phyloP scores from a whole-genome alignment of 768 basidiomycete species.

The Saitozyma sp. region DNA sequence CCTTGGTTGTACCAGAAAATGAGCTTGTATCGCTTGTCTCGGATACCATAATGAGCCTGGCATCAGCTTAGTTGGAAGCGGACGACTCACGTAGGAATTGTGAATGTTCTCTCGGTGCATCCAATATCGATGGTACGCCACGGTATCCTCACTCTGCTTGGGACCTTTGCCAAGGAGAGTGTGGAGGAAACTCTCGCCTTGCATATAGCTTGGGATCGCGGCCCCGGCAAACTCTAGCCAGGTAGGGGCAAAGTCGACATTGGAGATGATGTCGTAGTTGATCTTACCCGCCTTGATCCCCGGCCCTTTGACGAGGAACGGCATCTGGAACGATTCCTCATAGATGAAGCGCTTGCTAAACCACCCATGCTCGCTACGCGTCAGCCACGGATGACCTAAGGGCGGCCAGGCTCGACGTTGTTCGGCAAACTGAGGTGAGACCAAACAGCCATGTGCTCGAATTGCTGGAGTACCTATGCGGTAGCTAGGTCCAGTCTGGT shows the following conservation, averaged over 20 bases:
- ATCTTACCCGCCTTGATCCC: slow-evolving; percentile 8
- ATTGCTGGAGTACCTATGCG: no score
- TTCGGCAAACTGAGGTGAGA: no score
- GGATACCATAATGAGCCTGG: slow-evolving; percentile 25
- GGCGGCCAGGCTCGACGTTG: no score
- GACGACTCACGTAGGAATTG: slow-evolving; percentile 6
- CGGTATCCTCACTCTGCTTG: not conserved
- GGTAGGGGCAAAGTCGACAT: slow-evolving; percentile 10
- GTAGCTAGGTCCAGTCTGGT: no score
- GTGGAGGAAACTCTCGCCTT: slow-evolving; percentile 10
- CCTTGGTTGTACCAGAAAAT: slow-evolving; percentile 34
- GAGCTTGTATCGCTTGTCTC: slow-evolving; percentile 30
- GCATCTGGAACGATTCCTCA: slow-evolving; percentile 8
- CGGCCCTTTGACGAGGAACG: slow-evolving; percentile 9
- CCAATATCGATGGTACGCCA: slow-evolving; percentile 11
- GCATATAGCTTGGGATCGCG: slow-evolving; percentile 6
- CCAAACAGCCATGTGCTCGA: no score
- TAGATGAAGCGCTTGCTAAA: slow-evolving; percentile 35
- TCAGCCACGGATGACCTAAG: no score
- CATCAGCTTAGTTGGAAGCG: not conserved
- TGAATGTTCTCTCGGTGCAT: slow-evolving; percentile 9
- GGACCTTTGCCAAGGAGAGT: not conserved
- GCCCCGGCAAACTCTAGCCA: slow-evolving; percentile 10
- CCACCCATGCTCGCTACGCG: slow-evolving; percentile 28
- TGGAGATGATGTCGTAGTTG: slow-evolving; percentile 15